These are phyloP conservation scores for Ganoderma resinaceum DNA, from an alignment of 1,284 basidiomycete species.

Conservation along the genomic window DNA sequence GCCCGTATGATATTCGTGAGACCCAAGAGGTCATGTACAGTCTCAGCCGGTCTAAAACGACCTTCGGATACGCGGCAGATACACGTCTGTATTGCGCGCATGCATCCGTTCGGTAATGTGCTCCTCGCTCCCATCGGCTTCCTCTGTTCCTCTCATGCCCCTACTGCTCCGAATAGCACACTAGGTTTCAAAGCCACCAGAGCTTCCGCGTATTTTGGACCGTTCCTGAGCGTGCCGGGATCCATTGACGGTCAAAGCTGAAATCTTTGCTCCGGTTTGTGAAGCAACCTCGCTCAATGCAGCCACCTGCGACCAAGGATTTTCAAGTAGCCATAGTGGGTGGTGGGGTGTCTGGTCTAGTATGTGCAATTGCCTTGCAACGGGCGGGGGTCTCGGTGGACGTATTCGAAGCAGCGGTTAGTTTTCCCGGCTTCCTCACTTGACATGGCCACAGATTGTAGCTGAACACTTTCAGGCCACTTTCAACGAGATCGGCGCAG, in stretches of 20 bases:
- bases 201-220: background rate
- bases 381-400: slow-evolving; percentile 53
- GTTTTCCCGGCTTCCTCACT: background rate
- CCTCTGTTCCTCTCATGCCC: background rate
- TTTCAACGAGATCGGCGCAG: slow-evolving; percentile 19
- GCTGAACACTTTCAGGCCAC: background rate
- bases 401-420: slow-evolving; percentile 43
- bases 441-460: background rate
- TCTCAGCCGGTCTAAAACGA: background rate
- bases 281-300: background rate
- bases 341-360: slow-evolving; percentile 59
- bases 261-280: too few relatives aligned
- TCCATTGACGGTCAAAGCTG: background rate
- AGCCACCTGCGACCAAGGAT: background rate
- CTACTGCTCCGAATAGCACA: background rate
- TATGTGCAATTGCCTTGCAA: slow-evolving; percentile 52
- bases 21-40: background rate
- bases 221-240: background rate
- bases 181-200: background rate
- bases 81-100: background rate
- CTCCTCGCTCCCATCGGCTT: background rate
- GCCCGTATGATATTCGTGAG: background rate
- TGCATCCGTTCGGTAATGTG: background rate
- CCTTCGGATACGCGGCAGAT: background rate
- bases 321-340: slow-evolving; percentile 60